Evolutionary conservation across 306 rosid species (phyloP).

Genomic region (Citrullus mucosospermus): DNA sequence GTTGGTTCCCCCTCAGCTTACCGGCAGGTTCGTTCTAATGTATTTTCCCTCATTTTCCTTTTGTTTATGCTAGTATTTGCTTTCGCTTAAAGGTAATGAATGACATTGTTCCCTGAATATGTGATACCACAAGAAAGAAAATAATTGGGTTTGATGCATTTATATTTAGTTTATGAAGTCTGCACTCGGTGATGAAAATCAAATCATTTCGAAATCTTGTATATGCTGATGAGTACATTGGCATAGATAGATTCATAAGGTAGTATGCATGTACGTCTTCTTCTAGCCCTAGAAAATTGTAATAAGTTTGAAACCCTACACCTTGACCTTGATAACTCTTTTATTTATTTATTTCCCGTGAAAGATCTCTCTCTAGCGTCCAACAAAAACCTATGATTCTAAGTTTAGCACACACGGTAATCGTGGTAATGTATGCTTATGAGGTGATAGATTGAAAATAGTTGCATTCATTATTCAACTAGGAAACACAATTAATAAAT

Average conservation of each 20-base stretch:
- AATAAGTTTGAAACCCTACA: too few species aligned
- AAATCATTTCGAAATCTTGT: not conserved
- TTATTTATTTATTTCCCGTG: too few species aligned
- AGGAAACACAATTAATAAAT: not conserved
- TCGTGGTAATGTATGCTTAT: not conserved
- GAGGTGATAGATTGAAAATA: not conserved
- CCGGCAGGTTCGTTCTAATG: slow-evolving; percentile 63
- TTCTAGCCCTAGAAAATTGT: too few species aligned
- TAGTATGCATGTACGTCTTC: not conserved
- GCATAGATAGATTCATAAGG: not conserved
- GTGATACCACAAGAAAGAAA: not conserved
- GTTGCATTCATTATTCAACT: not conserved
- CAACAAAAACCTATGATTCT: too few species aligned
- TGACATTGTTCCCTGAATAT: not conserved
- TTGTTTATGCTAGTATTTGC: not conserved
- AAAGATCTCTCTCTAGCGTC: too few species aligned
- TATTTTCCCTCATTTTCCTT: not conserved
- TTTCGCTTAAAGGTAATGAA: not conserved
- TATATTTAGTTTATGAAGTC: not conserved
- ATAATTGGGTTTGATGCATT: not conserved
- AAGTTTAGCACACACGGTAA: too few species aligned
- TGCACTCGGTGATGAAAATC: not conserved
- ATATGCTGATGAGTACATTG: not conserved
- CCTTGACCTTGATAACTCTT: too few species aligned
- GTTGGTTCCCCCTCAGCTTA: slow-evolving; percentile 83